Base-by-base conservation (phyloP, 192 early-diverging fungal species). In the Helicostylum pulchrum region DNA sequence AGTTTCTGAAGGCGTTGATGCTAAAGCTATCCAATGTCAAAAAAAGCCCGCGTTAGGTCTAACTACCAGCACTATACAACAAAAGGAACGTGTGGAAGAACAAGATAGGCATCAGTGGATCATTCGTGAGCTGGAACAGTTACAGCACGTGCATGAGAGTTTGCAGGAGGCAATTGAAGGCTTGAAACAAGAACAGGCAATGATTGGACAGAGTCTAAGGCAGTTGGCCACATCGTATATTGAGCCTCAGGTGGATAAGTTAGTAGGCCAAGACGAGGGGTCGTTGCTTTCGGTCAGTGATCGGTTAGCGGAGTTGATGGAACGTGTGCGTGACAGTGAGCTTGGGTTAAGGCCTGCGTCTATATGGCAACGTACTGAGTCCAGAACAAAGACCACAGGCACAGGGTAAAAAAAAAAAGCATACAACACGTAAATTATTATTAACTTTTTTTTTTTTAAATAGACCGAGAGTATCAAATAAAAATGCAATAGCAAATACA, bases 41-140 rank as follows among this genome's bases (percentile, higher is more conserved):
- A 10, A 39, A 0, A 39, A 39, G 6, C 9, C 36, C 6, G 1
- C 2, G 0, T 9, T 10, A 5, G 36, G 7, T 39, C 6, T 39
- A 39, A 4, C 19, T 1, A 14, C 57, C 42, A 43, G 20, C 5
- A 23, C 17, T 23, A 7, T 21, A 21, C 14, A 39, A 23, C 9
- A 19, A 12, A 42, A 44, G 36, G 12, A 44, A 20, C 34, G 66
- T 2, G 51, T 47, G 11, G 50, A 64, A 10, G 77, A 77, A 7
- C 19, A 72, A 53, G 80, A 82, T 44, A 72, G 75, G 0, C 75
- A 77, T 46, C 72, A 78, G 4, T 36, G 77, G 58, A 77, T 79
- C 44, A 57, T 77, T 2, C 68, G 73, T n/a, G 81, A 83, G 54
- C 70, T 83, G 58, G 81, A 80, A 30, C 78, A 74, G 56, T 50